A percentile compares a stretch with the other conserved stretches of the same genome.
phyloP scores from a whole-genome alignment of 2,329 filamentous ascomycete genomes.

The Aspergillus pseudotamarii region DNA sequence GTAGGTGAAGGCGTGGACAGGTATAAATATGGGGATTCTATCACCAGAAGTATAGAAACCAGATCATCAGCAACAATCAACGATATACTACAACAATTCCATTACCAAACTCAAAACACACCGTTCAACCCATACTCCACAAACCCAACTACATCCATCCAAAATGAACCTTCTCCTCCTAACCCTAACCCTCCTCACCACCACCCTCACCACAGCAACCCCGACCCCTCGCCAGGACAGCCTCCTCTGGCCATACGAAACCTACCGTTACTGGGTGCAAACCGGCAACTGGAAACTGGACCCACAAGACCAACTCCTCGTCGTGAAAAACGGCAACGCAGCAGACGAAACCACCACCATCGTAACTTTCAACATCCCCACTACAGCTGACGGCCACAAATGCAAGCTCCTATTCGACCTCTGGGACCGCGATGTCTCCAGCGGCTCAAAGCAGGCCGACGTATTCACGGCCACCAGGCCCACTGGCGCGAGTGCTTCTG shows the following conservation, averaged over 20 bases:
- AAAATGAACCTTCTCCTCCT: constrained; percentile 13
- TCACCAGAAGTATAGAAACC: not conserved
- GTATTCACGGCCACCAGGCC: constrained; percentile 29
- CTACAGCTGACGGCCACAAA: constrained; percentile 17
- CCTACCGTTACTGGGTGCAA: constrained; percentile 27
- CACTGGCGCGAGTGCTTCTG: constrained; percentile 3
- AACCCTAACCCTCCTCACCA: constrained; percentile 6
- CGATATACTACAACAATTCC: not conserved
- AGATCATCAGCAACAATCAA: not conserved
- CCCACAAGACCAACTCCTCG: constrained; percentile 25
- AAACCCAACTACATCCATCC: not conserved
- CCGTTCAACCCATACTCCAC: not conserved
- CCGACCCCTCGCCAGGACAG: constrained; percentile 13
- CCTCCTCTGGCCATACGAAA: constrained; percentile 22
- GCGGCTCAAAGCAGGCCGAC: constrained; percentile 24
- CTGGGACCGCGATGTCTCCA: constrained; percentile 25
- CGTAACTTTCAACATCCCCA: constrained; percentile 25
- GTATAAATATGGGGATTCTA: not conserved
- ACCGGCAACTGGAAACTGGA: constrained; percentile 23
- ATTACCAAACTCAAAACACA: not conserved
- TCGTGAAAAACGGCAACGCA: constrained; percentile 25
- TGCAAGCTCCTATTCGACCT: constrained; percentile 30
- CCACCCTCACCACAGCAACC: constrained; percentile 10
- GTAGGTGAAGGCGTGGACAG: not conserved
- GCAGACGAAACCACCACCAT: constrained; percentile 26